A percentile compares a stretch with the other conserved stretches of the same genome.
Evolutionary conservation across 2,329 filamentous ascomycete genomes (phyloP).

Genomic region (Clarireedia hainanense): DNA sequence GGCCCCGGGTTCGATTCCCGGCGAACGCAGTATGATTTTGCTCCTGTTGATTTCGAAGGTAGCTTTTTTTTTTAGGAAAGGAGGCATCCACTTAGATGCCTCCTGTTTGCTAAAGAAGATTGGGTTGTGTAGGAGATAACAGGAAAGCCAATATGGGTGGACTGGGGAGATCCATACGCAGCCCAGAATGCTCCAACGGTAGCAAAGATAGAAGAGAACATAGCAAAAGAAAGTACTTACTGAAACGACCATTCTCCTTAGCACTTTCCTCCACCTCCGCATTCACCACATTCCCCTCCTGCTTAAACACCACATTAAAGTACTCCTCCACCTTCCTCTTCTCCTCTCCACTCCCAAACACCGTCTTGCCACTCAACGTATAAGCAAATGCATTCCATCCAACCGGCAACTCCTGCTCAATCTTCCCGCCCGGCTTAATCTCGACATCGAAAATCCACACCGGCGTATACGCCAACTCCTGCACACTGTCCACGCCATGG

Average conservation of each 20-base stretch:
- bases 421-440: conserved; percentile 68
- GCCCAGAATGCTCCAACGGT: not conserved
- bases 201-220: not conserved
- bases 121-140: not conserved
- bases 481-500: conserved; percentile 76
- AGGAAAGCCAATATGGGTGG: too few species aligned
- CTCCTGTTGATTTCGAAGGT: not conserved
- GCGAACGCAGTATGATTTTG: conserved; percentile 17
- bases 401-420: conserved; percentile 66
- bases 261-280: conserved; percentile 61
- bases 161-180: not conserved
- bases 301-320: conserved; percentile 85
- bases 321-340: conserved; percentile 56
- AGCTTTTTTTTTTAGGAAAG: not conserved
- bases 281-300: conserved; percentile 67
- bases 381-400: conserved; percentile 92
- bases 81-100: not conserved
- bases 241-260: conserved; percentile 40
- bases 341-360: conserved; percentile 47
- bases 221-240: conserved; percentile 21
- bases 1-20: conserved; percentile 29
- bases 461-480: conserved; percentile 90
- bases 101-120: not conserved
- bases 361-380: conserved; percentile 64
- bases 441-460: conserved; percentile 91